Percentiles rank a stretch among this genome's conserved stretches.
phyloP scores from a whole-genome alignment of 179 eudicot species.

The Gypsophila paniculata region DNA sequence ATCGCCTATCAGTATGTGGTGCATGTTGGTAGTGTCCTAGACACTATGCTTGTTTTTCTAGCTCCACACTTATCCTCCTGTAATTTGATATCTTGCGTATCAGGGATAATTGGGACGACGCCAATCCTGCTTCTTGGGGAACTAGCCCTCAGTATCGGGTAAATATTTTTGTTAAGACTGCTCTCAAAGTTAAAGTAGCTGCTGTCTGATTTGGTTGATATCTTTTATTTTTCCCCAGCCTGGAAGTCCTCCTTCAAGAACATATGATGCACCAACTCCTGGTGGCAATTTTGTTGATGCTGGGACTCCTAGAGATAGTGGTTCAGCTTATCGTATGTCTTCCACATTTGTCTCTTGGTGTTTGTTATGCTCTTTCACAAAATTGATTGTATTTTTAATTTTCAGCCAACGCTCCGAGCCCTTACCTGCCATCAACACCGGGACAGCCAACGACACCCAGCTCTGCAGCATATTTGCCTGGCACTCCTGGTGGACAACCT shows the following conservation, averaged over 20 bases:
- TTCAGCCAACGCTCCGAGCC: constrained; percentile 96
- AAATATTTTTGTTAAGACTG: constrained; percentile 11
- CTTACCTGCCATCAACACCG: constrained; percentile 95
- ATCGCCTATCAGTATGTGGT: background rate
- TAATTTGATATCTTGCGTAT: constrained; percentile 3
- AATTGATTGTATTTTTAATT: background rate
- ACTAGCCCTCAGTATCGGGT: constrained; percentile 92
- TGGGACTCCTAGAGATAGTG: constrained; percentile 82
- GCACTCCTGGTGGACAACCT: constrained; percentile 99
- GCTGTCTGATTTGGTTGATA: constrained; percentile 15
- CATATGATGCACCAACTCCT: constrained; percentile 99
- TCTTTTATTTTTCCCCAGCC: constrained; percentile 43
- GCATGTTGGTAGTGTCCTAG: background rate
- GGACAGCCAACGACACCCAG: constrained; percentile 96
- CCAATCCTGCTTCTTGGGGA: constrained; percentile 95
- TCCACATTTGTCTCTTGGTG: background rate
- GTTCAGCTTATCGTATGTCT: constrained; percentile 67
- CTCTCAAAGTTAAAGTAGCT: background rate
- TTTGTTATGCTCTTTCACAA: background rate
- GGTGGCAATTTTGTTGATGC: constrained; percentile 73
- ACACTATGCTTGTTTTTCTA: background rate
- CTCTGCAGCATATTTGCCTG: constrained; percentile 83
- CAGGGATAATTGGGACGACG: constrained; percentile 98
- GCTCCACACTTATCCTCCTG: background rate
- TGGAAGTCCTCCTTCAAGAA: constrained; percentile 77